Conservation (phyloP, 352 stramenopile genomes). For the Phytophthora boehmeriae region DNA sequence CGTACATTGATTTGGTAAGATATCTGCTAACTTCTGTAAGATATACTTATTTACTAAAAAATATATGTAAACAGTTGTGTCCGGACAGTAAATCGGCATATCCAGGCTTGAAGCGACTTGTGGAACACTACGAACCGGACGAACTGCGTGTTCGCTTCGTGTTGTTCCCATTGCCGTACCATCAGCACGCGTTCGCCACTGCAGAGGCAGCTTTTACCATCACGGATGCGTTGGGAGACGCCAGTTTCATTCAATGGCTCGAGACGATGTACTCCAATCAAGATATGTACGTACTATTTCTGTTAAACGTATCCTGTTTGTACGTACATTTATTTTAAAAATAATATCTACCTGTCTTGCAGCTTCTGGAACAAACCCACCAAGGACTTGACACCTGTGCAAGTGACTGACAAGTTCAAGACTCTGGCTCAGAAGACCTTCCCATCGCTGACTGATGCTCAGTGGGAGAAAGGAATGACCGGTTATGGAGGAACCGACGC, state of each 20-base stretch:
- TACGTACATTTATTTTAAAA: too few relatives aligned
- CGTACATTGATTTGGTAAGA: constrained; percentile 79
- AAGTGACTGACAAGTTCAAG: constrained; percentile 69
- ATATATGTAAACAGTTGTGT: constrained; percentile 56
- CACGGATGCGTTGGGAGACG: constrained; percentile 58
- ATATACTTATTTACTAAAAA: constrained; percentile 9
- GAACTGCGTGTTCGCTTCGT: constrained; percentile 77
- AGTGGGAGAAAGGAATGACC: constrained; percentile 78
- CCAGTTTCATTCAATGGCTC: constrained; percentile 71
- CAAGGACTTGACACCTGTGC: constrained; percentile 74
- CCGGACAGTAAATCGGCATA: constrained; percentile 78
- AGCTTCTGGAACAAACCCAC: constrained; percentile 85
- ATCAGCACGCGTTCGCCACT: constrained; percentile 73
- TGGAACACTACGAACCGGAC: constrained; percentile 51
- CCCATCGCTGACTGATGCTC: constrained; percentile 54
- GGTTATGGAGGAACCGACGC: constrained; percentile 75
- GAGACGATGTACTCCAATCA: constrained; percentile 83
- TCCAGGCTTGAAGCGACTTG: constrained; percentile 64
- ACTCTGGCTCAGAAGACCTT: constrained; percentile 72
- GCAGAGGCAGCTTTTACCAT: constrained; percentile 73
- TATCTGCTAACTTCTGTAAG: constrained; percentile 3
- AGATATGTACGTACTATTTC: constrained; percentile 72
- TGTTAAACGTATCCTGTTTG: too few relatives aligned
- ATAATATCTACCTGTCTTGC: constrained; percentile 1
- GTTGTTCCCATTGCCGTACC: constrained; percentile 80